Conservation (phyloP, 2,329 filamentous ascomycete species). For the Harringtonia aguacate region DNA sequence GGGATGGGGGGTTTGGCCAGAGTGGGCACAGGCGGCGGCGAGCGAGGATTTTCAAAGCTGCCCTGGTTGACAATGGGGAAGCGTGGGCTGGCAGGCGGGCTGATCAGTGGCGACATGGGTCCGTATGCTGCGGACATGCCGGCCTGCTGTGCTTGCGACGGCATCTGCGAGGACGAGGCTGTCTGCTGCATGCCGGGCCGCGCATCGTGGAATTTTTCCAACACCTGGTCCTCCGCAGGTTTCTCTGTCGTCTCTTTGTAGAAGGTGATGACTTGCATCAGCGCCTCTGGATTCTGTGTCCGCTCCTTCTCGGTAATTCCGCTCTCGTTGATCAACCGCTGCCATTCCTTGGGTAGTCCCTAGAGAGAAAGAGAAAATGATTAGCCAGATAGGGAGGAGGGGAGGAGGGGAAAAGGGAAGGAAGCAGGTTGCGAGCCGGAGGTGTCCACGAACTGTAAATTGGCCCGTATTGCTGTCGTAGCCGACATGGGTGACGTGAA, state of each 20-base stretch:
- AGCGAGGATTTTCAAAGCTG: constrained; percentile 94
- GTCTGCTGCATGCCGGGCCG: constrained; percentile 40
- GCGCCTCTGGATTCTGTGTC: constrained; percentile 88
- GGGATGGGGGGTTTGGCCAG: constrained; percentile 54
- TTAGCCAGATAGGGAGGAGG: no score
- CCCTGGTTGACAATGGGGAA: constrained; percentile 79
- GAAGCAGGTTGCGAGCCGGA: constrained; percentile 4
- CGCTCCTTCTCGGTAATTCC: constrained; percentile 95
- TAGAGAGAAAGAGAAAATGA: constrained; percentile 27
- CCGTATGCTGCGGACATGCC: constrained; percentile 43
- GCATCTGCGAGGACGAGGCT: constrained; percentile 30
- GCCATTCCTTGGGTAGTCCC: constrained; percentile 97
- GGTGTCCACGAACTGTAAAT: constrained; percentile 64
- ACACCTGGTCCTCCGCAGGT: constrained; percentile 73
- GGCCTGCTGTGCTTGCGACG: constrained; percentile 18
- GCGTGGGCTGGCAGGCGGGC: constrained; percentile 72
- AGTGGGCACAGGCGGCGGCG: constrained; percentile 82
- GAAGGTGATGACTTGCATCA: constrained; percentile 91
- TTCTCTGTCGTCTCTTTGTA: constrained; percentile 88
- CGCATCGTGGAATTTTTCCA: constrained; percentile 93
- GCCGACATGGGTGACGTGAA: constrained; percentile 95
- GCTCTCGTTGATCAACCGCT: constrained; percentile 86
- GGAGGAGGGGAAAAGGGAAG: not conserved
- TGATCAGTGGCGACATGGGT: constrained; percentile 54
- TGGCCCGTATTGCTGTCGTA: constrained; percentile 94